Evolutionary conservation across 331 rosid species (phyloP).

Genomic region (Spiraea crenata): DNA sequence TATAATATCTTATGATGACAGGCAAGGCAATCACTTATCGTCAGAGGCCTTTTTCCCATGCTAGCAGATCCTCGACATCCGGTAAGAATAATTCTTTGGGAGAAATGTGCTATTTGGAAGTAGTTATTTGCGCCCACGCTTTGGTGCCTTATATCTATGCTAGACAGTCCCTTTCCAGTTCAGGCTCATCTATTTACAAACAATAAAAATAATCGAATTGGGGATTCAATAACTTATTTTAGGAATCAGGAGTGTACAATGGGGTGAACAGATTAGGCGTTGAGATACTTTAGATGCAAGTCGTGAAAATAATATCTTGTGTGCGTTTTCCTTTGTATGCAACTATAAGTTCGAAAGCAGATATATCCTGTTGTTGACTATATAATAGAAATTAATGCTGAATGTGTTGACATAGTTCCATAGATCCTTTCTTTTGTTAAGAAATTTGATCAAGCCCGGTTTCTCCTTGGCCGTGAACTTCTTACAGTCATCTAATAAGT

Average conservation of each 20-base stretch:
- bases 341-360: background rate
- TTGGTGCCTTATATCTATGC: no score
- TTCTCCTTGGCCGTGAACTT: background rate
- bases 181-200: no score
- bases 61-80: conserved; percentile 99
- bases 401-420: background rate
- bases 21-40: conserved; percentile 95
- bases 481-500: background rate
- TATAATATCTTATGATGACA: conserved; percentile 24
- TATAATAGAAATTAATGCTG: background rate
- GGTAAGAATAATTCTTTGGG: conserved; percentile 42
- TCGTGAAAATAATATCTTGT: background rate
- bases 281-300: background rate
- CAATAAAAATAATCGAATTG: no score
- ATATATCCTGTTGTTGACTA: background rate
- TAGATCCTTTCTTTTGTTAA: background rate
- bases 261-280: background rate
- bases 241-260: no score
- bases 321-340: no score
- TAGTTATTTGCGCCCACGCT: no score
- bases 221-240: no score
- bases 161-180: background rate
- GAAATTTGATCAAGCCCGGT: background rate
- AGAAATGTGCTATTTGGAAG: background rate
- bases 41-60: conserved; percentile 96